These are phyloP conservation scores for Solanum tarijense DNA, from an alignment of 257 asterid species.

Conservation along the genomic window DNA sequence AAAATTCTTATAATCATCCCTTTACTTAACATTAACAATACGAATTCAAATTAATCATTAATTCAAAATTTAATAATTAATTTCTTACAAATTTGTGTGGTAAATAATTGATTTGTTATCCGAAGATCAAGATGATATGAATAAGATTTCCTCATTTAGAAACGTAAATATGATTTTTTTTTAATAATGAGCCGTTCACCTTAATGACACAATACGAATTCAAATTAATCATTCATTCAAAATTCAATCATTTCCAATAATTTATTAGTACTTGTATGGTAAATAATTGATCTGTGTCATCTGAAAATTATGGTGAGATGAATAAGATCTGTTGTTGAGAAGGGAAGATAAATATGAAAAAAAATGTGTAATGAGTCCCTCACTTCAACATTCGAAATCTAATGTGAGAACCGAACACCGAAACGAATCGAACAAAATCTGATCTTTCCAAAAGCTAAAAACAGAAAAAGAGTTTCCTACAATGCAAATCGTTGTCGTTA, in stretches of 20 bases:
- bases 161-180: too few relatives aligned
- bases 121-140: not conserved
- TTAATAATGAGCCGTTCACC: not conserved
- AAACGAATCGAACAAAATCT: not conserved
- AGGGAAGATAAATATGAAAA: not conserved
- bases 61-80: not conserved
- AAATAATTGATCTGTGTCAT: not conserved
- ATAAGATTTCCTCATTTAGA: not conserved
- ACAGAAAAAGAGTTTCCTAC: not conserved
- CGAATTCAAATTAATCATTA: not conserved
- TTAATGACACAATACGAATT: too few relatives aligned
- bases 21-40: not conserved
- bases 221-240: not conserved
- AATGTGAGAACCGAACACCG: rapidly evolving
- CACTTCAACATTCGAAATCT: not conserved
- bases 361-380: not conserved
- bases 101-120: too few relatives aligned
- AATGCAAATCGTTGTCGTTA: not conserved
- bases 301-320: not conserved
- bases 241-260: not conserved
- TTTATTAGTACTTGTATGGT: not conserved
- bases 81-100: not conserved
- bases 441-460: not conserved
- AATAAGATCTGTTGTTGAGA: not conserved
- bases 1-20: not conserved